Conservation (phyloP, 169 alveolate species). For the Cryptosporidium baileyi region DNA sequence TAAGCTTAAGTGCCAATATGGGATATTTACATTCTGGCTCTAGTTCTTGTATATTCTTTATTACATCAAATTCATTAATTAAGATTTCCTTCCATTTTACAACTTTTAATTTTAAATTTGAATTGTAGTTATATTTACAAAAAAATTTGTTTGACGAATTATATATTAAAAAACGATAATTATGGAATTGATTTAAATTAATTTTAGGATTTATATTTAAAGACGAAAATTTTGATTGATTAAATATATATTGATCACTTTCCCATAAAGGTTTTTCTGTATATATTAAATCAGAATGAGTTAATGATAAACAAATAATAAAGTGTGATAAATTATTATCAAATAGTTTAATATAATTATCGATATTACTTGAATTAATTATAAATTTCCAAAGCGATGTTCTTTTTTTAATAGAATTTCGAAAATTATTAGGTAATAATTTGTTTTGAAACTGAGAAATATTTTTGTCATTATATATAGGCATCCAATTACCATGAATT, state of each 20-base stretch:
- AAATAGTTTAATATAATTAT: not conserved
- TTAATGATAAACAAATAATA: not conserved
- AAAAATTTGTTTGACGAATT: not conserved
- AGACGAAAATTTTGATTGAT: not conserved
- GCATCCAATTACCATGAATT: constrained; percentile 43
- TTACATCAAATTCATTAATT: not conserved
- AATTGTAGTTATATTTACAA: constrained; percentile 4
- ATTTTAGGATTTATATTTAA: not conserved
- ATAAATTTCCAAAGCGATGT: not conserved
- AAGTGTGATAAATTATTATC: not conserved
- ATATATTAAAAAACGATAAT: not conserved
- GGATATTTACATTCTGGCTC: constrained; percentile 61
- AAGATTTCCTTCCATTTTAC: not conserved
- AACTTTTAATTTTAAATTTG: not conserved
- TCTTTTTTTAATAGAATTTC: not conserved
- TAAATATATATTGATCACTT: not conserved
- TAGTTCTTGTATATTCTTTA: constrained; percentile 1
- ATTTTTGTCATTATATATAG: not conserved
- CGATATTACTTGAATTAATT: not conserved
- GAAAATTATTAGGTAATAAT: not conserved
- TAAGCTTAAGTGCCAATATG: constrained; percentile 3
- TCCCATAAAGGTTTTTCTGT: constrained; percentile 2
- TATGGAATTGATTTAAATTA: not conserved
- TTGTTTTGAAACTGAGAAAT: not conserved
- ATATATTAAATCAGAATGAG: not conserved